Base-by-base conservation (phyloP, 108 stramenopile species). In the Epipyxis sp. region DNA sequence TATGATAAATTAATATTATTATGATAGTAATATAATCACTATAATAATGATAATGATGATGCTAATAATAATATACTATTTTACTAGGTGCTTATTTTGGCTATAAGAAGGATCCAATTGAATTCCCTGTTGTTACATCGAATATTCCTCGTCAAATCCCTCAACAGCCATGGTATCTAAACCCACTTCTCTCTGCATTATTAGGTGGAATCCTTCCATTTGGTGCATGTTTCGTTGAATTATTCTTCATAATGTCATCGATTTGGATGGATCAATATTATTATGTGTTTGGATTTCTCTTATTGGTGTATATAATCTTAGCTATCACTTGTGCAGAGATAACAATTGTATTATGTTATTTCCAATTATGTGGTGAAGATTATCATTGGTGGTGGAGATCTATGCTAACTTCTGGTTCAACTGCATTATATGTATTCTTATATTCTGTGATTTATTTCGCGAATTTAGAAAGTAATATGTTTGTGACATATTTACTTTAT, bases 381-480 rank as follows among this genome's bases (percentile, higher is more conserved):
- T 95, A 98, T 85, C 87, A 91, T 78, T 99, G 98, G 98, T 98
- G 97, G 98, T 99, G 98, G 98, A 94, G 96, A 65, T 93, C 94
- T 0, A 96, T 99, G 83, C 84, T 88, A 50, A 95, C 95, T 76
- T 87, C 94, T 77, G 97, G 95, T 20, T 90, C 92, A 13, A 92
- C 95, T 40, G 96, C 94, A 0, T 30, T 88, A 0, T 99, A 98
- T 84, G 87, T 99, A 59, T 97, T 99, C 82, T 37, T 92, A 45
- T 99, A 99, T 90, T 92, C 93, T 77, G 81, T 95, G 65, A 91
- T 96, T 93, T 97, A 96, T 93, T 97, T 93, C 79, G 87, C 89
- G 62, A 83, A 91, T 76, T 87, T 98, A 77, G 89, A 95, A 82
- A 89, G 91, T 44, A 94, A 88, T 74, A 79, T 87, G 44, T 79